phyloP scores from a whole-genome alignment of 495 filamentous ascomycete species.

The Penicillium parvum region DNA sequence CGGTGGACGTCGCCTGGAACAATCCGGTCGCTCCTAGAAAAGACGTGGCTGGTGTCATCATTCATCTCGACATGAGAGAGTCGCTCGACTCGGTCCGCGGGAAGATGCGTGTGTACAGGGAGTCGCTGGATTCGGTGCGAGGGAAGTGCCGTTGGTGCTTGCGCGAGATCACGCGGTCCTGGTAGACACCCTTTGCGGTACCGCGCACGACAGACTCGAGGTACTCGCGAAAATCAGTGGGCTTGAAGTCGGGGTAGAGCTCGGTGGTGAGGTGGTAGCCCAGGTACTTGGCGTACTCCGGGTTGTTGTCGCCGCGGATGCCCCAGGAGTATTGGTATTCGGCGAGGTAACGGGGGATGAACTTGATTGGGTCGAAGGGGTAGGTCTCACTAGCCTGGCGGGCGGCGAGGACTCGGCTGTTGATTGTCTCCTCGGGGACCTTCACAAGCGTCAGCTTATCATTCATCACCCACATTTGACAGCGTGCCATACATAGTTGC shows the following conservation, averaged over 20 bases:
- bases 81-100: slow-evolving; percentile 43
- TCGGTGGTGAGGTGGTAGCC: slow-evolving; percentile 54
- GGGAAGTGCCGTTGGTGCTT: slow-evolving; percentile 43
- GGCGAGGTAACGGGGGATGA: slow-evolving; percentile 37
- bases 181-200: slow-evolving; percentile 43
- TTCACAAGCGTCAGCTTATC: slow-evolving; percentile 18
- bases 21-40: slow-evolving; percentile 7
- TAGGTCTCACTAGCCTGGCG: slow-evolving; percentile 46
- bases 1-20: slow-evolving; percentile 12
- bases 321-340: slow-evolving; percentile 51
- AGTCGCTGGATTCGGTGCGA: slow-evolving; percentile 43
- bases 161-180: slow-evolving; percentile 40
- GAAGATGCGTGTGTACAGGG: slow-evolving; percentile 40
- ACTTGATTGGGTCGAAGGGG: slow-evolving; percentile 43
- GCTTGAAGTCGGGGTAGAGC: slow-evolving; percentile 50
- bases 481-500: slow-evolving; percentile 50
- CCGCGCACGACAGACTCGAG: slow-evolving; percentile 37
- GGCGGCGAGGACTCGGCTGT: slow-evolving; percentile 37
- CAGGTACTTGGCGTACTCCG: slow-evolving; percentile 53
- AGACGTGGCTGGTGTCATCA: slow-evolving; percentile 7
- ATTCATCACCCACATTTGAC: too few species aligned
- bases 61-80: slow-evolving; percentile 39
- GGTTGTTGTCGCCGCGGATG: slow-evolving; percentile 54
- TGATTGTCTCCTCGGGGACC: slow-evolving; percentile 43
- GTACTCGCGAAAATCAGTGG: slow-evolving; percentile 41